phyloP scores from a whole-genome alignment of 2,329 filamentous ascomycete genomes.

The Pestalotiopsis sp. region DNA sequence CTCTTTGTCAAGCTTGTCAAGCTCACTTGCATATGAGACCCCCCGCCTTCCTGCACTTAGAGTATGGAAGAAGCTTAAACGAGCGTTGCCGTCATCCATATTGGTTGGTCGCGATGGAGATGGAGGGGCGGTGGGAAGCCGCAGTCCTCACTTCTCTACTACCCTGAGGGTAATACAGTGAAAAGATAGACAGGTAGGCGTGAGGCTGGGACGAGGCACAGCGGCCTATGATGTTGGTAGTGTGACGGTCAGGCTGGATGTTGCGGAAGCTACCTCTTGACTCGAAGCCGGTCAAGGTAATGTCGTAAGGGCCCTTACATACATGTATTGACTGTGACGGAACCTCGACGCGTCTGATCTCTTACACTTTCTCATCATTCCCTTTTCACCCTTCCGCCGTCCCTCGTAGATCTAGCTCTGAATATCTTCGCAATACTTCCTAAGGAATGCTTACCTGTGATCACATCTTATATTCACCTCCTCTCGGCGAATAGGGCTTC shows the following conservation, averaged over 20 bases:
- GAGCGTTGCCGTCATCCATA: constrained; percentile 1
- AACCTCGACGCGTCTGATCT: neutral
- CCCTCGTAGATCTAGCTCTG: neutral
- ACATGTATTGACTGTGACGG: neutral
- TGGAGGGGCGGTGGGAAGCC: constrained; percentile 7
- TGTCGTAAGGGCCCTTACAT: neutral
- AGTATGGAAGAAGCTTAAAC: constrained; percentile 6
- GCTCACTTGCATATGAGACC: constrained; percentile 2
- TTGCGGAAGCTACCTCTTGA: neutral
- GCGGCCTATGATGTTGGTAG: neutral
- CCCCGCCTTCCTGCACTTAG: neutral
- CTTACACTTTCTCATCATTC: neutral
- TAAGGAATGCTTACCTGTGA: neutral
- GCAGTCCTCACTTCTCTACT: neutral
- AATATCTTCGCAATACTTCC: neutral
- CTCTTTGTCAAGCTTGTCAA: constrained; percentile 2
- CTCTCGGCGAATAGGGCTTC: neutral
- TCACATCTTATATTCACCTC: neutral
- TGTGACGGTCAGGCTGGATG: neutral
- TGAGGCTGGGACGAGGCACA: constrained; percentile 5
- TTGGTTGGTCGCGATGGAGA: neutral
- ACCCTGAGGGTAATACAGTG: neutral
- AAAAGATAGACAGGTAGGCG: neutral
- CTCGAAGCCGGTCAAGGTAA: neutral
- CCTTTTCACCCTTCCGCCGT: neutral